A percentile compares a stretch with the other conserved stretches of the same genome.
Evolutionary conservation across 768 basidiomycete species (phyloP).

Genomic region (Pleurotus platypus): DNA sequence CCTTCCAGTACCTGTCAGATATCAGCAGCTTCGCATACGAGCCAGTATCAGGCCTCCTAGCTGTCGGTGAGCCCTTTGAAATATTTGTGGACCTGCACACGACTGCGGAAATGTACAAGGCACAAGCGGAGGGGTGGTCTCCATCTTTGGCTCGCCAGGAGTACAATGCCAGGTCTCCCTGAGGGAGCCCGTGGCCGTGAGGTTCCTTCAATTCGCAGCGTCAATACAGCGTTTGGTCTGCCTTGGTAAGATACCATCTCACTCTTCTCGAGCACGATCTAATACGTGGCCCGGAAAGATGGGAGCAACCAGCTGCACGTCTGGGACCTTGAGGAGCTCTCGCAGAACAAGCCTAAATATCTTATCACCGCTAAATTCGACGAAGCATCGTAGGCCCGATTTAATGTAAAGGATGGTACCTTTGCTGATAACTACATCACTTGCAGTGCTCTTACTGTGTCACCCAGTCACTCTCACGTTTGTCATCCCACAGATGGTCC

Average conservation of each 20-base stretch:
- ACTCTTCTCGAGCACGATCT: background rate
- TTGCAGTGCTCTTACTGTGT: conserved; percentile 55
- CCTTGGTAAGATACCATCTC: conserved; percentile 43
- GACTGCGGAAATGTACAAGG: conserved; percentile 34
- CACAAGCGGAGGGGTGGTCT: conserved; percentile 57
- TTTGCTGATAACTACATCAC: background rate
- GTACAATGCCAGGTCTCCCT: conserved; percentile 50
- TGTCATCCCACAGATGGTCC: conserved; percentile 16
- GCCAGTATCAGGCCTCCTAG: conserved; percentile 58
- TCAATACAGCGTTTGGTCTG: conserved; percentile 54
- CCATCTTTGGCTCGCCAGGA: conserved; percentile 65
- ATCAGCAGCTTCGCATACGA: conserved; percentile 54
- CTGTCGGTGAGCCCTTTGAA: conserved; percentile 39
- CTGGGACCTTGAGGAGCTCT: conserved; percentile 50
- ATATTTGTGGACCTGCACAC: conserved; percentile 4
- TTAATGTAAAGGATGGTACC: background rate
- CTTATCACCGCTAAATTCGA: conserved; percentile 47
- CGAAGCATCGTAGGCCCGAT: conserved; percentile 33
- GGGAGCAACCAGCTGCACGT: conserved; percentile 50
- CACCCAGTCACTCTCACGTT: conserved; percentile 74
- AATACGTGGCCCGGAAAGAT: conserved; percentile 30
- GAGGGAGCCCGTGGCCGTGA: conserved; percentile 43
- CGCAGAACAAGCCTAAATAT: conserved; percentile 46
- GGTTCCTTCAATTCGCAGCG: conserved; percentile 60
- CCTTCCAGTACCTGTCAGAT: conserved; percentile 47